These are phyloP conservation scores for Fusarium sp. DNA, from an alignment of 2,329 filamentous ascomycete genomes.

Conservation along the genomic window DNA sequence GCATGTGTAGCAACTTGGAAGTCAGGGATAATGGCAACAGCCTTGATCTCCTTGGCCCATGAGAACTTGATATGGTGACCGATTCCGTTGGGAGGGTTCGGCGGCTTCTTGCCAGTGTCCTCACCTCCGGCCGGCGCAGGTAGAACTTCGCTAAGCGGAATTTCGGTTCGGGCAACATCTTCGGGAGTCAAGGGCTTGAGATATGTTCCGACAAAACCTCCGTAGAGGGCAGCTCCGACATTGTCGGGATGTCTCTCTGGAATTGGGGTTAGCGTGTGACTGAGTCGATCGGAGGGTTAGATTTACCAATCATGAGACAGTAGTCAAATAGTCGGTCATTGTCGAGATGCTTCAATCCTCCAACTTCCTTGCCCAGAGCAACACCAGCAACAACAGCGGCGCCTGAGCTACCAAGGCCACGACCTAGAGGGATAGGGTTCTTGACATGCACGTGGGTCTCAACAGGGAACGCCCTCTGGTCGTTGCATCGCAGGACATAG, in stretches of 20 bases:
- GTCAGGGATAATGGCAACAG: slow-evolving; percentile 93
- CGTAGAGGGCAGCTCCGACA: slow-evolving; percentile 92
- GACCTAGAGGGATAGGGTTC: slow-evolving; percentile 92
- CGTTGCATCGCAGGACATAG: slow-evolving; percentile 93
- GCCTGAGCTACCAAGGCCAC: slow-evolving; percentile 93
- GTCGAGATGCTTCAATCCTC: slow-evolving; percentile 75
- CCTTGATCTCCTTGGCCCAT: slow-evolving; percentile 96
- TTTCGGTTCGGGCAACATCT: slow-evolving; percentile 90
- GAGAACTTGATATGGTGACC: slow-evolving; percentile 96
- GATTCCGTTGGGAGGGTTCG: slow-evolving; percentile 89
- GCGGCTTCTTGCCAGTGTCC: slow-evolving; percentile 87
- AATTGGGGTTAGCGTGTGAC: slow-evolving; percentile 9
- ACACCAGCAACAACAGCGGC: slow-evolving; percentile 96
- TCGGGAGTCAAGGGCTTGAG: slow-evolving; percentile 90
- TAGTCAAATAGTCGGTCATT: slow-evolving; percentile 91
- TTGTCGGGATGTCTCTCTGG: slow-evolving; percentile 90
- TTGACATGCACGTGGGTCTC: slow-evolving; percentile 93
- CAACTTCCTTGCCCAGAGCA: slow-evolving; percentile 89
- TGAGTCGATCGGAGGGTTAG: background rate
- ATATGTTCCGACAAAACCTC: slow-evolving; percentile 96
- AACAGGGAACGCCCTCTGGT: slow-evolving; percentile 81
- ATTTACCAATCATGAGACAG: slow-evolving; percentile 90
- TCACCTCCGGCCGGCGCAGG: slow-evolving; percentile 89
- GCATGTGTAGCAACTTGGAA: slow-evolving; percentile 96
- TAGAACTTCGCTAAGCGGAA: slow-evolving; percentile 92